Evolutionary conservation across 495 filamentous ascomycete genomes (phyloP), one percentile per base, ranked within the genome.

Genomic region (Xeromyces bisporus): DNA sequence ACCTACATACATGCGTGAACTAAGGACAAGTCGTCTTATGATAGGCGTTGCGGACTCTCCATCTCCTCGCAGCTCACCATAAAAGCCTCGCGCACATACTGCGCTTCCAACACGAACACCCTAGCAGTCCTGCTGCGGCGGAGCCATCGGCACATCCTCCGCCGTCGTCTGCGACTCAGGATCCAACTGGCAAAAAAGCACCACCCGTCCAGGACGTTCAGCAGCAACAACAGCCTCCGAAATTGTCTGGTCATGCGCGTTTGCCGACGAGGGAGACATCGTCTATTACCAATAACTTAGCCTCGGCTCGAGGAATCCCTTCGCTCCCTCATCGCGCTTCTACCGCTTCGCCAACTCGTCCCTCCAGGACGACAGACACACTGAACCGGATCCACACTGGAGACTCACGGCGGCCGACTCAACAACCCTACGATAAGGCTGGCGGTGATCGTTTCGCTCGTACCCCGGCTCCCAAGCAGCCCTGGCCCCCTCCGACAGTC

Each of bases 231-330:
- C 43, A 50, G 15, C 52, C 48, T 15, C 55, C 60, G 18, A 48
- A 48, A 29, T 43, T 55, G 13, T 39, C 33, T n/a, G 51, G 41
- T 32, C 60, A 48, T 47, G 59, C 49, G 46, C 76, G 54, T 41
- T 57, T 62, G 41, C 68, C 47, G 31, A 65, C 43, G 40, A 71
- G 75, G 26, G 82, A 83, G 18, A 68, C 73, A 3, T 86, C 86
- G 0, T 91, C 85, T 2, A 91, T 93, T 33, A 87, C 83, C 21
- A 93, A 74, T 46, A 91, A 93, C 41, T 59, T 94, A 6, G 86
- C 86, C 0, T 84, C 81, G 2, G 86, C 84, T 4, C 64, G 86
- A 36, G 86, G 86, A 12, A 93, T 93, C 37, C 79, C 79, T 2
- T 62, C 75, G 11, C 72, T 73, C 29, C 68, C 68, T 29, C 71